Evolutionary conservation across 805 yeast species (phyloP), one percentile per base, ranked within the genome.

Genomic region (Pichia membranifaciens): DNA sequence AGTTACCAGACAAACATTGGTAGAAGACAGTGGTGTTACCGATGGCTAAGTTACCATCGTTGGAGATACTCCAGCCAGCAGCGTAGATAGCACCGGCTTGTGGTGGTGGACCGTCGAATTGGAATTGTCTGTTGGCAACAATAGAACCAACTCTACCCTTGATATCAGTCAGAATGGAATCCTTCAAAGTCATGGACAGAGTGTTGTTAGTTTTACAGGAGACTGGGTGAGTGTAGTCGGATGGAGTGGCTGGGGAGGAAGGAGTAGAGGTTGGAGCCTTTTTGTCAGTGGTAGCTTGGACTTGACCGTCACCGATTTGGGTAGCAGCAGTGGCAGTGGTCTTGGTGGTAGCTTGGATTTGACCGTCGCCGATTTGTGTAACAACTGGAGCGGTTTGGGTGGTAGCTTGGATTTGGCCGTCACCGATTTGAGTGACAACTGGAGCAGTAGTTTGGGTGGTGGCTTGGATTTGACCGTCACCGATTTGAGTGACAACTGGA

Each of bases 101-200:
- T 54, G 82, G 82, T 65, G 81, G 81, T 48, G 81, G 81, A 59
- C 82, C 82, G 60, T 78, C 82, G 57, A 78, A 78, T 67, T 78
- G 82, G 75, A 78, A 77, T 66, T 78, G 82, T 69, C 78, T 72
- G 76, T 76, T 76, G 51, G 81, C 79, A 56, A 76, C 81, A 64
- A 76, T 76, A 38, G 81, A 74, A 55, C 81, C 81, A 51, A 76
- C 65, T 72, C 81, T 74, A 51, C 77, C 78, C 43, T 62, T 49
- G 20, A 68, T 53, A 56, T 76, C 81, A 17, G 61, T 70, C 59
- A 77, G 67, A 38, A 72, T 58, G 40, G 73, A 62, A 36, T 54
- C 61, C 45, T 66, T 59, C 60, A 77, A 70, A 22, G 66, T 61
- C 71, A 77, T 68, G 22, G 75, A 55, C 51, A 77, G 67, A 40